Evolutionary conservation across 2,329 filamentous ascomycete species (phyloP).

Genomic region (Amauroascus niger): DNA sequence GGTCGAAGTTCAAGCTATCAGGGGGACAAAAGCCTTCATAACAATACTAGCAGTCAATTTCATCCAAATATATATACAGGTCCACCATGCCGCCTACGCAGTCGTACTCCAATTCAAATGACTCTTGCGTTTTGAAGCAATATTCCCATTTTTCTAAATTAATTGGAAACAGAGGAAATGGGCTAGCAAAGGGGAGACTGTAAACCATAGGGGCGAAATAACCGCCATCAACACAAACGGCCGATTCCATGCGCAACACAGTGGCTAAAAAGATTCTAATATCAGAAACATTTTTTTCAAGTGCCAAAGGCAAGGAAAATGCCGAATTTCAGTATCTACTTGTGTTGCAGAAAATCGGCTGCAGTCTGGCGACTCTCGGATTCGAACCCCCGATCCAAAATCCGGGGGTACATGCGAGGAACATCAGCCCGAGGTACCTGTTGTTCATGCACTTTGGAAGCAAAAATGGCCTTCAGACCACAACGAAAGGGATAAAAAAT

Average conservation of each 20-base stretch:
- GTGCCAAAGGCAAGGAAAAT: neutral
- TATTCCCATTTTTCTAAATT: no score
- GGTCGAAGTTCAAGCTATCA: no score
- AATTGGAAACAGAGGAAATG: neutral
- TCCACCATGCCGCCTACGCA: no score
- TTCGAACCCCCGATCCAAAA: conserved; percentile 4
- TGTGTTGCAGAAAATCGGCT: neutral
- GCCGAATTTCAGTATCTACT: neutral
- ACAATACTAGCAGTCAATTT: no score
- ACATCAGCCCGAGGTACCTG: neutral
- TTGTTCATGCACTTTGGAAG: neutral
- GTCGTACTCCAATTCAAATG: no score
- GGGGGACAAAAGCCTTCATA: no score
- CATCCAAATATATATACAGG: no score
- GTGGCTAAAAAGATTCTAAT: neutral
- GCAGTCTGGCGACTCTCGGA: neutral
- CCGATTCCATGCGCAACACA: neutral
- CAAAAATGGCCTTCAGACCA: neutral
- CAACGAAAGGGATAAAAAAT: neutral
- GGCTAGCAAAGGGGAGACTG: neutral
- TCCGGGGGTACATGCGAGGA: neutral
- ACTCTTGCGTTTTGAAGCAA: no score
- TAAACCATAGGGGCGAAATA: neutral
- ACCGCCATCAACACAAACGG: neutral
- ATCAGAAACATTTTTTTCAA: neutral